Evolutionary conservation across 163 green algal species (phyloP).

Genomic region (Scenedesmus sp.): DNA sequence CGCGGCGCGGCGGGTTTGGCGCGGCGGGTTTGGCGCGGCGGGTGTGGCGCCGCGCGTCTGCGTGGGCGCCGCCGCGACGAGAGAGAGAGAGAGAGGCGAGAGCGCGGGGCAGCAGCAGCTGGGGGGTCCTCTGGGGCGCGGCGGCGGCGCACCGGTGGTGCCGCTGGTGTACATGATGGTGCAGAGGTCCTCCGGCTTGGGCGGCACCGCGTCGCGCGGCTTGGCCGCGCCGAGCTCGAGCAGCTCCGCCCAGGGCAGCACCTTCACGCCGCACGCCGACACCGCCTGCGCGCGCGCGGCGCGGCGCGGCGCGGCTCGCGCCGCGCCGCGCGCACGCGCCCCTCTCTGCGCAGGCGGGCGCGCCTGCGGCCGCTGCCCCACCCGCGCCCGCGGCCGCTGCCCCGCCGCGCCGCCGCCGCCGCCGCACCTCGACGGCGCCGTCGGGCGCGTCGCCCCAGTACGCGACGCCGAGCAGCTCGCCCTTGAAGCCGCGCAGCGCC

Average conservation of each 20-base stretch:
- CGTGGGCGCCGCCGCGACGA: too few species aligned
- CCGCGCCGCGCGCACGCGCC: too few species aligned
- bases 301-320: too few species aligned
- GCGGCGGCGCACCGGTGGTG: constrained; percentile 60
- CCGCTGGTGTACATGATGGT: constrained; percentile 92
- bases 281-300: constrained; percentile 42
- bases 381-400: not conserved
- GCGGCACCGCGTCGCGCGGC: constrained; percentile 62
- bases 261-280: constrained; percentile 47
- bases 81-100: too few species aligned
- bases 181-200: constrained; percentile 71
- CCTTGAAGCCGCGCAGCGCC: constrained; percentile 13
- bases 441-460: constrained; percentile 37
- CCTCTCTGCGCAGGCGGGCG: too few species aligned
- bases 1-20: too few species aligned
- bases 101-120: constrained; percentile 53
- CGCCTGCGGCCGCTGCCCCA: too few species aligned
- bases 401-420: too few species aligned
- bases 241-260: constrained; percentile 63
- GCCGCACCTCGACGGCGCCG: constrained; percentile 13
- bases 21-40: too few species aligned
- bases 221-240: constrained; percentile 60
- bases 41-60: too few species aligned
- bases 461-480: constrained; percentile 18
- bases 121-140: too few species aligned